Base-by-base conservation (phyloP, 805 yeast species). In the Schwanniomyces polymorphus region DNA sequence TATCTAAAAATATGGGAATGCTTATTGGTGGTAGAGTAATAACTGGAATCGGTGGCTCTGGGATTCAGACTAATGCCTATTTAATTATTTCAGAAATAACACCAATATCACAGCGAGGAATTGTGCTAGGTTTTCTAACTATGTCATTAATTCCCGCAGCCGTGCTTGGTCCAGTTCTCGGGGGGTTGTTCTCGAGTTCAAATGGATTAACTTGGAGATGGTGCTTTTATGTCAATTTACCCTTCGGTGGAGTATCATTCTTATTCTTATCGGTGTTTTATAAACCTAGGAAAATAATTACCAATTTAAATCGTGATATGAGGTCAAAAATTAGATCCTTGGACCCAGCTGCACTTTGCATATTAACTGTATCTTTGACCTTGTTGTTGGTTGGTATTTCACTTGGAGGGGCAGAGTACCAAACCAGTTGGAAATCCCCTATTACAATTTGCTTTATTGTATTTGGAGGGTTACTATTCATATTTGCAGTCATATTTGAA, bases 161-260 rank as follows among this genome's bases (percentile, higher is more conserved):
- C 5, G 78, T 76, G 5, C 51, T 68, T 14, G 88, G 87, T 0
- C 88, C 88, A 0, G 61, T 80, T 21, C 55, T 83, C 17, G 87
- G 87, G 10, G 87, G 88, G 35, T 81, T 79, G 0, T 76, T 84
- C 48, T 21, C 23, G 5, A 21, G 23, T 21, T 21, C 23, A 21
- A 21, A 21, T 4, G 23, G 5, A 21, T 21, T 72, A 7, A 64
- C 78, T n/a, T 84, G 88, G 88, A 68, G 88, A 53, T 82, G 88
- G 86, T 79, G 85, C 53, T 84, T 82, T 58, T 84, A 79, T 61
- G 68, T 84, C 53, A 84, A 84, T 57, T 58, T 84, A 21, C 86
- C 87, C 3, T 56, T 82, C 25, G 85, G 86, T 11, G 86, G 81
- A 1, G 42, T 67, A 79, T 1, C 23, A 21, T 21, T 21, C 23